phyloP scores from a whole-genome alignment of 352 stramenopile genomes.

The Phytophthora syringae region DNA sequence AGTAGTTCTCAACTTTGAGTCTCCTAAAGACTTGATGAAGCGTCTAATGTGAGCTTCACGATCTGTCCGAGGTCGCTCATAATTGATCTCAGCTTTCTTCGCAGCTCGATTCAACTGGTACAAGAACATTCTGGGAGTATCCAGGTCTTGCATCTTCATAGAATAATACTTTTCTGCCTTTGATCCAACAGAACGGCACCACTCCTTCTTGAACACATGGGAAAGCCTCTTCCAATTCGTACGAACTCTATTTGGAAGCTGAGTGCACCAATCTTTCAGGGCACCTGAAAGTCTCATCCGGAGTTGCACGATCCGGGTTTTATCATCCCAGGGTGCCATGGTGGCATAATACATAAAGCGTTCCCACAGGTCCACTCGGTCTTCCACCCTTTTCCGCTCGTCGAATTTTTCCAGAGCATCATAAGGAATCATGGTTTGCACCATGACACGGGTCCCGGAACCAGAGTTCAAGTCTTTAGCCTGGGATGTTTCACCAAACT shows the following conservation, averaged over 20 bases:
- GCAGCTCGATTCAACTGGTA: background rate
- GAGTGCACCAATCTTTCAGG: background rate
- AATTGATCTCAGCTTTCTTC: too few relatives aligned
- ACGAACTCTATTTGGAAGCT: background rate
- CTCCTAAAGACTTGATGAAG: background rate
- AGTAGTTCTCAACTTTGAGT: too few relatives aligned
- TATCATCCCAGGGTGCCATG: background rate
- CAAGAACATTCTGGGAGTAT: background rate
- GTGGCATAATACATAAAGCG: constrained; percentile 6
- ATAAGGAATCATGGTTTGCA: too few relatives aligned
- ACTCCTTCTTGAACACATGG: too few relatives aligned
- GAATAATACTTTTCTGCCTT: too few relatives aligned
- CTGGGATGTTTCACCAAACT: too few relatives aligned
- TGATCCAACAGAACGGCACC: too few relatives aligned
- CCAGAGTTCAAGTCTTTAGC: too few relatives aligned
- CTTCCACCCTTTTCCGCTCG: background rate
- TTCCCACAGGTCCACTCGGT: constrained; percentile 1
- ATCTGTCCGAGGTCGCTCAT: background rate
- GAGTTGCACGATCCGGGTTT: background rate
- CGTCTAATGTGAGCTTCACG: background rate
- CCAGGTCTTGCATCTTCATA: too few relatives aligned
- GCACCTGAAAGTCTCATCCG: background rate
- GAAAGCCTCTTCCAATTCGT: background rate
- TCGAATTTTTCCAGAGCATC: constrained; percentile 1
- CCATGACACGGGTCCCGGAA: too few relatives aligned